Percentiles rank a stretch among this genome's conserved stretches.
These are phyloP conservation scores for Clitopilus passeckerianus DNA, from an alignment of 768 basidiomycete genomes.

Conservation along the genomic window DNA sequence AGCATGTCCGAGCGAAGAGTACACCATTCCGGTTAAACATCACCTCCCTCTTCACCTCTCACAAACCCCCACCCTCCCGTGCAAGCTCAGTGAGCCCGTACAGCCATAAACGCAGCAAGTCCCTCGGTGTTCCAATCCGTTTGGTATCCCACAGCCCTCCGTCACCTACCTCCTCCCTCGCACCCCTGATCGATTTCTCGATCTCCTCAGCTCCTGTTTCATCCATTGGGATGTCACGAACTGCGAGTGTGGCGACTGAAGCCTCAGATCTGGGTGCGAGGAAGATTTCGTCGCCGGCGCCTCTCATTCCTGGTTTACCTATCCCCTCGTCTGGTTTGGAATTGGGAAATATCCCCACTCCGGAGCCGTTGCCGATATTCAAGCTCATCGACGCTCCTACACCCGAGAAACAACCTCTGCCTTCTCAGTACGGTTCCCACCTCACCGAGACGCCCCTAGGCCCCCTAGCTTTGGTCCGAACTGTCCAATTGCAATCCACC, in stretches of 20 bases:
- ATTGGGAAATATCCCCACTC: not conserved
- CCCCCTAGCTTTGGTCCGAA: not conserved
- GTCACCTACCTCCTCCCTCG: slow-evolving; percentile 11
- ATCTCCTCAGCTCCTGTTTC: slow-evolving; percentile 7
- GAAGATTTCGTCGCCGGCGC: slow-evolving; percentile 8
- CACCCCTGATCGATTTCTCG: slow-evolving; percentile 15
- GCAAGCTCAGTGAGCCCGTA: slow-evolving; percentile 5
- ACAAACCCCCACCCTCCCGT: slow-evolving; percentile 8
- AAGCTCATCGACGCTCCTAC: not conserved
- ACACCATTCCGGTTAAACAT: not conserved
- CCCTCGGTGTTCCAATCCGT: slow-evolving; percentile 9
- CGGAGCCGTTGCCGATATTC: not conserved
- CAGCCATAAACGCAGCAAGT: slow-evolving; percentile 15
- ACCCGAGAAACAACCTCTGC: not conserved
- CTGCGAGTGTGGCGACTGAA: slow-evolving; percentile 3
- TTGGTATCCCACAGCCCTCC: slow-evolving; percentile 3
- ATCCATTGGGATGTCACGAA: not conserved
- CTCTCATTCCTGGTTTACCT: slow-evolving; percentile 16
- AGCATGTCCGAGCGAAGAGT: not conserved
- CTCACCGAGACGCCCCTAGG: not conserved
- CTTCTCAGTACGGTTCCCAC: not conserved
- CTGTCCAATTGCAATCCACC: not conserved
- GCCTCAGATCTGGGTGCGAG: slow-evolving; percentile 18
- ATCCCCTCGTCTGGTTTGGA: slow-evolving; percentile 9
- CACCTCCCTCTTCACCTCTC: slow-evolving; percentile 6